These are phyloP conservation scores for Botryotinia convoluta DNA, from an alignment of 2,329 filamentous ascomycete genomes.

Conservation along the genomic window DNA sequence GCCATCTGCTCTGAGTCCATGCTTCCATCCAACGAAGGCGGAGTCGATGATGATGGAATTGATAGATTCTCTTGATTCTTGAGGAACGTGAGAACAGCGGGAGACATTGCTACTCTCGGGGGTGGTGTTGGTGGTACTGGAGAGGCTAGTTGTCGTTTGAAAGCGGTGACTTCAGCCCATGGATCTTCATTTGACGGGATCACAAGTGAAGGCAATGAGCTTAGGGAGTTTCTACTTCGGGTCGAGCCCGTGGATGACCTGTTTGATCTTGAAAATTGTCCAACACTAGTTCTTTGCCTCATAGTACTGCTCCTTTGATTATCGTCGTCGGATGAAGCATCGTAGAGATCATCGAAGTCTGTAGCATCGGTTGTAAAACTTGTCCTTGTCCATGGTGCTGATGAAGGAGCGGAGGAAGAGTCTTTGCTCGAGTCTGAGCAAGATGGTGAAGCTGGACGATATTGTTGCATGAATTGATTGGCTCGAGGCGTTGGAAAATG, in stretches of 20 bases:
- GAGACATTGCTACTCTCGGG: slow-evolving; percentile 70
- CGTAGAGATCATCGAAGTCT: slow-evolving; percentile 85
- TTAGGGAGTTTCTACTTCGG: slow-evolving; percentile 32
- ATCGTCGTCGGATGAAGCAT: slow-evolving; percentile 75
- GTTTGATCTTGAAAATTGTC: slow-evolving; percentile 31
- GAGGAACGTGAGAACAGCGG: slow-evolving; percentile 70
- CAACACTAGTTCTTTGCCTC: slow-evolving; percentile 30
- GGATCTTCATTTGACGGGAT: slow-evolving; percentile 46
- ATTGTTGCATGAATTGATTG: slow-evolving; percentile 59
- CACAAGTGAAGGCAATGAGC: slow-evolving; percentile 48
- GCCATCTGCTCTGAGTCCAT: slow-evolving; percentile 85
- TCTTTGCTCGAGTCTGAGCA: slow-evolving; percentile 54
- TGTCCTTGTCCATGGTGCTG: slow-evolving; percentile 60
- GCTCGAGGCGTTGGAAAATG: slow-evolving; percentile 73
- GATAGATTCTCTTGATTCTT: slow-evolving; percentile 67
- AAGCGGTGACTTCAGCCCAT: slow-evolving; percentile 47
- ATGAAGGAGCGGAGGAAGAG: slow-evolving; percentile 52
- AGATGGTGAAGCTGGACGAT: slow-evolving; percentile 55
- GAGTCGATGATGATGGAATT: slow-evolving; percentile 72
- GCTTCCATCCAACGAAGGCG: slow-evolving; percentile 82
- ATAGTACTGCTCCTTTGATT: slow-evolving; percentile 44
- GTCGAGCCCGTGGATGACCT: slow-evolving; percentile 31
- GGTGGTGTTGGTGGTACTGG: slow-evolving; percentile 64
- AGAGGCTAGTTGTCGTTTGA: slow-evolving; percentile 49
- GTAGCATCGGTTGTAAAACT: slow-evolving; percentile 63